phyloP scores from a whole-genome alignment of 1,284 basidiomycete species.

The Austroboletus niveus region DNA sequence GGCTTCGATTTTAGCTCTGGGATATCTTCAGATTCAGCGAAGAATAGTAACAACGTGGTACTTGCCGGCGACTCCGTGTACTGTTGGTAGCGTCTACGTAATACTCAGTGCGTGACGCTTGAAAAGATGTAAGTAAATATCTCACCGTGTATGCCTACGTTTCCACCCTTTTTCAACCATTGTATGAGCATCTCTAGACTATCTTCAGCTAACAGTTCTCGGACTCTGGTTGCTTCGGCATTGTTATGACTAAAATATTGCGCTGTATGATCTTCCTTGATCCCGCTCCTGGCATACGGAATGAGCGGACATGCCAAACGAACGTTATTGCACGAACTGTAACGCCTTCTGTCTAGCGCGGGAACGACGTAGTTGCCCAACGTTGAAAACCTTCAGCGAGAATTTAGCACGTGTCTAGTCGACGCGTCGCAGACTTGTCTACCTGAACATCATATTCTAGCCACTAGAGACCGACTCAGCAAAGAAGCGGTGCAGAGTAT shows the following conservation, averaged over 20 bases:
- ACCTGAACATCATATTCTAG: constrained; percentile 97
- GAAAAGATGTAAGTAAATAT: constrained; percentile 11
- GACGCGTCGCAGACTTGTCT: constrained; percentile 1
- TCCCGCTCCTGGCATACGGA: constrained; percentile 54
- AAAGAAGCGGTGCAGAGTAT: background rate
- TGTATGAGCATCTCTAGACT: constrained; percentile 93
- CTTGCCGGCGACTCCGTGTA: constrained; percentile 70
- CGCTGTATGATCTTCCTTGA: constrained; percentile 88
- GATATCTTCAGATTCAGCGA: constrained; percentile 6
- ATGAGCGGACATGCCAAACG: constrained; percentile 6
- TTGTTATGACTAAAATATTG: constrained; percentile 92
- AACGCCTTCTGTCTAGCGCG: constrained; percentile 78
- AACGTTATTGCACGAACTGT: constrained; percentile 46
- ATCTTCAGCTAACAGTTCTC: constrained; percentile 88
- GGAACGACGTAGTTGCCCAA: constrained; percentile 90
- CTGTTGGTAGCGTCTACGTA: constrained; percentile 89
- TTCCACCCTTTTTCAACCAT: constrained; percentile 94
- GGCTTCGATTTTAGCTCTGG: constrained; percentile 76
- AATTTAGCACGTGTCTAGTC: constrained; percentile 4
- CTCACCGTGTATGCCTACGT: constrained; percentile 96
- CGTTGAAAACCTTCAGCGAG: constrained; percentile 86
- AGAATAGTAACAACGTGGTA: constrained; percentile 1
- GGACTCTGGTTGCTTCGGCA: constrained; percentile 69
- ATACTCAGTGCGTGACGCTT: constrained; percentile 11
- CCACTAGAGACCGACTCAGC: constrained; percentile 62